Percentiles rank a stretch among this genome's conserved stretches.
These are phyloP conservation scores for Carpinus viminea DNA, from an alignment of 306 rosid species.

Conservation along the genomic window DNA sequence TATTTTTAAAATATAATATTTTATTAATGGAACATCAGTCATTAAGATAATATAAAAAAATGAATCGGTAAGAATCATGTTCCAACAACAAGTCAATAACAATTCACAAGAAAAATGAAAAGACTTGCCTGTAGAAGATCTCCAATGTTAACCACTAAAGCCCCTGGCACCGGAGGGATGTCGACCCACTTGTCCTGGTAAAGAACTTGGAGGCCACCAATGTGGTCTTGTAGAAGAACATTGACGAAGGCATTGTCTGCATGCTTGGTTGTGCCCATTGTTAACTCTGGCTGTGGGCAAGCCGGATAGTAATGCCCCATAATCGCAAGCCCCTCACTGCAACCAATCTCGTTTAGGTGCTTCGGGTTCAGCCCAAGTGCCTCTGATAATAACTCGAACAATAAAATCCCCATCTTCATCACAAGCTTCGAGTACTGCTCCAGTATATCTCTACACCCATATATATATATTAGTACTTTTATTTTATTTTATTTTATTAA, in stretches of 20 bases:
- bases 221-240: constrained; percentile 33
- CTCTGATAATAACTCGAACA: constrained; percentile 7
- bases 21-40: too few species aligned
- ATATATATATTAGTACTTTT: too few species aligned
- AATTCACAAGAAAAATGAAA: too few species aligned
- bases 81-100: too few species aligned
- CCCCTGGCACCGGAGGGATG: not conserved
- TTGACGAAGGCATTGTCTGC: constrained; percentile 16
- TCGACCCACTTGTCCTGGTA: not conserved
- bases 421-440: constrained; percentile 24
- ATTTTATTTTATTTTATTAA: too few species aligned
- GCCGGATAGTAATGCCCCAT: constrained; percentile 10
- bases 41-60: too few species aligned
- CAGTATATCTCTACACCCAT: not conserved
- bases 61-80: too few species aligned
- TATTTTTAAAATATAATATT: too few species aligned
- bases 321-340: not conserved
- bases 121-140: constrained; percentile 8
- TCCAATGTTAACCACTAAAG: constrained; percentile 2
- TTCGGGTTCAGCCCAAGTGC: constrained; percentile 6
- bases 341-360: not conserved
- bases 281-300: constrained; percentile 6
- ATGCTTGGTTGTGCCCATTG: constrained; percentile 15
- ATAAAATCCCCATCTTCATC: constrained; percentile 8
- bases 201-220: constrained; percentile 34